phyloP scores from a whole-genome alignment of 2,329 filamentous ascomycete genomes.

The Claviceps sp. region DNA sequence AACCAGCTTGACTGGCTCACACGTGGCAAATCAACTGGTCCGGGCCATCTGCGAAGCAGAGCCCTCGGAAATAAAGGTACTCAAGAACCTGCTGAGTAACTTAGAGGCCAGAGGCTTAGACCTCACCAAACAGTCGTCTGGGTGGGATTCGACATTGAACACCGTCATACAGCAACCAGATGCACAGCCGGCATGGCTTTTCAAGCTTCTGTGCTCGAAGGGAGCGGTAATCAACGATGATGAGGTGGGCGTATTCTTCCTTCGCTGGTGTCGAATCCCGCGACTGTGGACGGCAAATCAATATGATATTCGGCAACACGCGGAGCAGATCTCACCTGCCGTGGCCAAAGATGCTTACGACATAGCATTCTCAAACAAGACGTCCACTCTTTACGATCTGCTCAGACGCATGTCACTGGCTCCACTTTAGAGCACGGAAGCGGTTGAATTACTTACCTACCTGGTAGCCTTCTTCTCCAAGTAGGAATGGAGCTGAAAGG shows the following conservation, averaged over 20 bases:
- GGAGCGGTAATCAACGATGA: neutral
- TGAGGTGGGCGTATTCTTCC: neutral
- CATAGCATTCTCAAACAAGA: neutral
- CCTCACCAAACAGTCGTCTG: neutral
- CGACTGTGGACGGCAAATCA: neutral
- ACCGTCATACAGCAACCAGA: neutral
- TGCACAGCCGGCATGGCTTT: slow-evolving; percentile 1
- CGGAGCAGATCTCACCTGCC: neutral
- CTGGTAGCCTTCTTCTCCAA: neutral
- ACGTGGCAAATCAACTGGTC: neutral
- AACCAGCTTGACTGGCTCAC: neutral
- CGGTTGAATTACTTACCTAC: too few species aligned
- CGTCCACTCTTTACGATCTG: neutral
- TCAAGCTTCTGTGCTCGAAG: neutral
- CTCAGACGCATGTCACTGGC: neutral
- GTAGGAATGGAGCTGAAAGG: neutral
- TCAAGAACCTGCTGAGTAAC: neutral
- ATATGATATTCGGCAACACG: neutral
- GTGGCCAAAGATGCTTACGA: neutral
- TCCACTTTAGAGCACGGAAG: neutral
- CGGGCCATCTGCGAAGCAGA: neutral
- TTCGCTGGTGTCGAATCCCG: neutral
- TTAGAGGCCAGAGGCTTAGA: neutral
- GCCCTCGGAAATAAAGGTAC: neutral
- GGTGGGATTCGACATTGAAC: neutral